Conservation (phyloP, 306 rosid species). For the Quercus parvula region DNA sequence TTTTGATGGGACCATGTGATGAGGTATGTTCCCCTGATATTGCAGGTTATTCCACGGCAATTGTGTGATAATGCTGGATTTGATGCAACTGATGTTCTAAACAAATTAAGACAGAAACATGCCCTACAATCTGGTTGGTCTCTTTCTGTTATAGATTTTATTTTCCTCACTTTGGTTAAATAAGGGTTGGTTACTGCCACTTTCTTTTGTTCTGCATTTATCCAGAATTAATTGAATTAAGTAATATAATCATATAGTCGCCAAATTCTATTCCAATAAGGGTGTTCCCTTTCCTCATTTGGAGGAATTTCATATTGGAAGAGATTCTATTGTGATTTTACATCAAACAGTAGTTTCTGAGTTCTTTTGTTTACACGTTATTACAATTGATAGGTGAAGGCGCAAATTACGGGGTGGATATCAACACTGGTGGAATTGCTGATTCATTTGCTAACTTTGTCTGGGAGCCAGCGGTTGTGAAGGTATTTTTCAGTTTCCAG, state of each 20-base stretch:
- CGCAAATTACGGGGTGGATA: constrained; percentile 89
- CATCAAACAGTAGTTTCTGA: neutral
- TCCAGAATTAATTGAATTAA: neutral
- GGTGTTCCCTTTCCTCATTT: neutral
- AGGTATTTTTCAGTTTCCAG: constrained; percentile 41
- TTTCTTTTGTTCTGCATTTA: neutral
- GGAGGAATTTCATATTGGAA: neutral
- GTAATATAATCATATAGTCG: neutral
- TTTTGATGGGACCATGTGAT: constrained; percentile 16
- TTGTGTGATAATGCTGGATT: constrained; percentile 99
- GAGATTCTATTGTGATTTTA: neutral
- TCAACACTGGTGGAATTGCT: constrained; percentile 89
- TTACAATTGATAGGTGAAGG: constrained; percentile 61
- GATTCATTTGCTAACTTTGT: constrained; percentile 92
- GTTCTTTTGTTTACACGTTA: neutral
- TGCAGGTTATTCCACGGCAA: constrained; percentile 95
- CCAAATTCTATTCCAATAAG: neutral
- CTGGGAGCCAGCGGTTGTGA: constrained; percentile 99
- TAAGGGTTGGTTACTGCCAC: neutral
- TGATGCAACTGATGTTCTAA: constrained; percentile 97
- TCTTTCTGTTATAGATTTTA: neutral
- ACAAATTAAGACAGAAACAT: constrained; percentile 93
- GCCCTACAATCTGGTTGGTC: constrained; percentile 78
- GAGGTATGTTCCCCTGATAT: neutral
- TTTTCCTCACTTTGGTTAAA: neutral